phyloP scores from a whole-genome alignment of 352 stramenopile genomes.

The Phytophthora sp. region DNA sequence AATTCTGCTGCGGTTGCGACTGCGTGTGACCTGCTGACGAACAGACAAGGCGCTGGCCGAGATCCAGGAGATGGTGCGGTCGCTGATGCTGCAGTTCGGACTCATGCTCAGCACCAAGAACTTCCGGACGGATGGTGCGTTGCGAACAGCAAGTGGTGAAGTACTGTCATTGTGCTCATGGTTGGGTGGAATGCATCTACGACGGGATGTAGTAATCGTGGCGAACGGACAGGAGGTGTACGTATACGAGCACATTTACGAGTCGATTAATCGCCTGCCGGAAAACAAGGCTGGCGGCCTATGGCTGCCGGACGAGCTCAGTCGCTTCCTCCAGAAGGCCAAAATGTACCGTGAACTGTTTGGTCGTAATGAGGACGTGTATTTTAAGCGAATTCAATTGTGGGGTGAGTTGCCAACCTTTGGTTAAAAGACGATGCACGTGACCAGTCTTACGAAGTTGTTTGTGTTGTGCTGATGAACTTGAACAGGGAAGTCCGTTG shows the following conservation, averaged over 20 bases:
- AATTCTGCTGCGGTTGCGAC: not conserved
- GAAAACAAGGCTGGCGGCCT: constrained; percentile 70
- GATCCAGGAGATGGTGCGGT: constrained; percentile 52
- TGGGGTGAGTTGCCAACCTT: constrained; percentile 46
- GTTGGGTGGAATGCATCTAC: too few relatives aligned
- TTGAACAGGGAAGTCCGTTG: constrained; percentile 57
- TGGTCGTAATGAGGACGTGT: constrained; percentile 42
- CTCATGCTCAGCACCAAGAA: constrained; percentile 69
- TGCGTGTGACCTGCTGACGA: not conserved
- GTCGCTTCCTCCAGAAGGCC: constrained; percentile 63
- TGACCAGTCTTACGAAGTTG: too few relatives aligned
- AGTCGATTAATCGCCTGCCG: constrained; percentile 58
- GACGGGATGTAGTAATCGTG: constrained; percentile 27
- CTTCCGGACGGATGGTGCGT: constrained; percentile 67
- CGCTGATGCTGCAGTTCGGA: constrained; percentile 65
- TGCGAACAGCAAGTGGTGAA: not conserved
- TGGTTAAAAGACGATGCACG: too few relatives aligned
- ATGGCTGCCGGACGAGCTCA: constrained; percentile 75
- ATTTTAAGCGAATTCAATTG: constrained; percentile 74
- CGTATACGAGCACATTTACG: constrained; percentile 74
- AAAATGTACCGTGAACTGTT: constrained; percentile 62
- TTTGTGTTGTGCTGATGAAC: not conserved
- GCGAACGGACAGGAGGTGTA: constrained; percentile 45
- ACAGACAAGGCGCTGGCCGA: constrained; percentile 43
- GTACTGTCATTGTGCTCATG: not conserved